Evolutionary conservation across 2,329 filamentous ascomycete species (phyloP).

Genomic region (Zymoseptoria tritici): DNA sequence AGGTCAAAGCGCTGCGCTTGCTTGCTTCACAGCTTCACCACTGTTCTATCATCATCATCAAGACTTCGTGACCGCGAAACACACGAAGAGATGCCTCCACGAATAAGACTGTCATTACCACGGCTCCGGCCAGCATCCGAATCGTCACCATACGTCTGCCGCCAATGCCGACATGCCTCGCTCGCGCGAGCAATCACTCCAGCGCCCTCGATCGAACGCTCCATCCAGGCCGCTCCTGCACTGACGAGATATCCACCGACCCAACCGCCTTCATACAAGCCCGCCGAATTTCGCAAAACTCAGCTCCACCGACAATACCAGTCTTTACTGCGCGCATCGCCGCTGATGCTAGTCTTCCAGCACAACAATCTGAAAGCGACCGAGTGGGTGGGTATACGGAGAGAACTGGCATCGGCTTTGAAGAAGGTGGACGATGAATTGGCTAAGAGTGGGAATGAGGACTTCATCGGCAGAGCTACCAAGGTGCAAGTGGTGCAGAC

Average conservation of each 20-base stretch:
- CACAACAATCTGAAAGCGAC: slow-evolving; percentile 68
- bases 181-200: slow-evolving; percentile 42
- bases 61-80: neutral
- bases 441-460: slow-evolving; percentile 55
- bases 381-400: slow-evolving; percentile 66
- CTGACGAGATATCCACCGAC: slow-evolving; percentile 51
- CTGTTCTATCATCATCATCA: neutral
- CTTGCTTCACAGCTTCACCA: neutral
- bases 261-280: slow-evolving; percentile 82
- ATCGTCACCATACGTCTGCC: slow-evolving; percentile 26
- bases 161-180: slow-evolving; percentile 44
- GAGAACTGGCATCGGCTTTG: slow-evolving; percentile 58
- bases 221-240: slow-evolving; percentile 33
- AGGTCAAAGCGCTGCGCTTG: neutral
- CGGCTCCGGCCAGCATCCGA: slow-evolving; percentile 26
- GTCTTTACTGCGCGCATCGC: slow-evolving; percentile 76
- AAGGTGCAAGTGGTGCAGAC: slow-evolving; percentile 81
- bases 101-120: slow-evolving; percentile 38
- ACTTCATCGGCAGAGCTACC: slow-evolving; percentile 33
- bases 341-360: slow-evolving; percentile 79
- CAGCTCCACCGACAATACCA: slow-evolving; percentile 84
- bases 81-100: slow-evolving; percentile 45
- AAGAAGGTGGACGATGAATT: slow-evolving; percentile 55
- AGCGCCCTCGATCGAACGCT: slow-evolving; percentile 46
- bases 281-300: slow-evolving; percentile 78